These are phyloP conservation scores for Microglena sp. DNA, from an alignment of 139 green algal genomes.

Conservation along the genomic window DNA sequence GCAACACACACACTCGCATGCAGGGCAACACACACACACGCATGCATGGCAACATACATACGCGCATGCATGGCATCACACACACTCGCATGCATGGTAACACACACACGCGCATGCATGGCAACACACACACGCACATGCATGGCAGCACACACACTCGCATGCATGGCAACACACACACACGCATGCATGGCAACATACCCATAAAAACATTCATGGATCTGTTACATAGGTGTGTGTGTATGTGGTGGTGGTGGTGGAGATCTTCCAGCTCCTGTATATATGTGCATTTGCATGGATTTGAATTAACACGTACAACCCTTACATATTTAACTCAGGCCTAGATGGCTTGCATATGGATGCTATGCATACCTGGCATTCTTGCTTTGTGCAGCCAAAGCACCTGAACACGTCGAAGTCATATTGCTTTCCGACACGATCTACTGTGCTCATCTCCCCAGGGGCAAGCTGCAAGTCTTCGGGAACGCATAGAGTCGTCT, in stretches of 20 bases:
- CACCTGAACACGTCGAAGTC: constrained; percentile 59
- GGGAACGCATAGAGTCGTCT: constrained; percentile 33
- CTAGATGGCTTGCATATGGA: not conserved
- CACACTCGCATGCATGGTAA: too few species aligned
- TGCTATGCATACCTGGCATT: constrained; percentile 48
- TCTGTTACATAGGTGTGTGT: not conserved
- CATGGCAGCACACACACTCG: too few species aligned
- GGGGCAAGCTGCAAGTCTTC: constrained; percentile 43
- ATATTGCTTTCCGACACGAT: constrained; percentile 15
- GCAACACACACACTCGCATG: too few species aligned
- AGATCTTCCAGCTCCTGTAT: not conserved
- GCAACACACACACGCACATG: too few species aligned
- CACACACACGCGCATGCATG: too few species aligned
- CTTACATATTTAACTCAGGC: not conserved
- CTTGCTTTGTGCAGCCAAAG: constrained; percentile 50
- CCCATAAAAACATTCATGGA: too few species aligned
- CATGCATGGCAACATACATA: too few species aligned
- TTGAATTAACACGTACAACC: not conserved
- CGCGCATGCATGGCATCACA: too few species aligned
- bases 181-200: too few species aligned
- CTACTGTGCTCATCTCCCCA: constrained; percentile 42
- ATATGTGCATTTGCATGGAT: not conserved
- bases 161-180: too few species aligned
- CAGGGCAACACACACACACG: too few species aligned
- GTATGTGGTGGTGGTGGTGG: not conserved